These are phyloP conservation scores for Phyllosticta capitalensis DNA, from an alignment of 2,329 filamentous ascomycete species.

Conservation along the genomic window DNA sequence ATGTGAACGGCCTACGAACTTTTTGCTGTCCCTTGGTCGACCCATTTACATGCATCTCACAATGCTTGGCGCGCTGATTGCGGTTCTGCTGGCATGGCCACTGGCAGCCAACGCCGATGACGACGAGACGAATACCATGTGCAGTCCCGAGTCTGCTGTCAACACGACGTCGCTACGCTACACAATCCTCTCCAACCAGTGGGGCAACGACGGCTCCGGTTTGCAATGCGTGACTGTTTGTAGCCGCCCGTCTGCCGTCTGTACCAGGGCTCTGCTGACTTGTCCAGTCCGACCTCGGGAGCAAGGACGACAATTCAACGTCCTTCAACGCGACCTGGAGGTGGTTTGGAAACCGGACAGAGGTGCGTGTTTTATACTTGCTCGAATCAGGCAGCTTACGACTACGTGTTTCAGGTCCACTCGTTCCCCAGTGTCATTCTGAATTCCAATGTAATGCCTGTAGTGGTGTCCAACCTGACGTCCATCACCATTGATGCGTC, in stretches of 20 bases:
- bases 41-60: neutral
- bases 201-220: constrained; percentile 9
- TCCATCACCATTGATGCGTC: neutral
- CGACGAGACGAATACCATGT: neutral
- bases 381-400: neutral
- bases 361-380: neutral
- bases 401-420: constrained; percentile 6
- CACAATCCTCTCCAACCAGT: constrained; percentile 6
- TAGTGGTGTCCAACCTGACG: constrained; percentile 1
- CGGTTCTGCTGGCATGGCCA: neutral
- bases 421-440: constrained; percentile 10
- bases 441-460: constrained; percentile 7
- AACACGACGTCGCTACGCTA: constrained; percentile 1
- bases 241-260: neutral
- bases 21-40: neutral
- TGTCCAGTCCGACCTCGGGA: neutral
- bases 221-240: constrained; percentile 10
- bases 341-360: constrained; percentile 1
- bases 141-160: neutral
- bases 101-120: neutral
- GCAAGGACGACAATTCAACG: constrained; percentile 4
- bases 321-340: constrained; percentile 10
- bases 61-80: neutral
- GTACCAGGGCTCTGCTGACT: neutral
- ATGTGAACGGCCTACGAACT: neutral